Evolutionary conservation across 139 green algal genomes (phyloP).

Genomic region (Pseudopediastrum boryanum): DNA sequence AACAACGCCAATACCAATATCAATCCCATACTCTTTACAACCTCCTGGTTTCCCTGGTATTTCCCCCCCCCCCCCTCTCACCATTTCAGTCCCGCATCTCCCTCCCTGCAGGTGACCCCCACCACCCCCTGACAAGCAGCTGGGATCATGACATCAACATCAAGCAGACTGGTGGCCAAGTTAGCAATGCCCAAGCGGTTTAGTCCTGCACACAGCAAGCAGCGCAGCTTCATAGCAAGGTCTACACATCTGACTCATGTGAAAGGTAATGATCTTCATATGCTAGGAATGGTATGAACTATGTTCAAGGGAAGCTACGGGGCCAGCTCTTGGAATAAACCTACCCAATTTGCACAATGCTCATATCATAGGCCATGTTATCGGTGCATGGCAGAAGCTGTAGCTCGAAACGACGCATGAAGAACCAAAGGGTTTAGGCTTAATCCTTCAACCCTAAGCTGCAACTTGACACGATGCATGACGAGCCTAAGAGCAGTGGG

Average conservation of each 20-base stretch:
- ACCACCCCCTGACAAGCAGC: conserved; percentile 5
- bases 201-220: conserved; percentile 9
- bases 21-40: background rate
- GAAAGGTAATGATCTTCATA: background rate
- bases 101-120: background rate
- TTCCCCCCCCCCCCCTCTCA: background rate
- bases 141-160: conserved; percentile 31
- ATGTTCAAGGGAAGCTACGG: background rate
- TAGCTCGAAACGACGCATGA: no score
- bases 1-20: background rate
- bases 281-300: background rate
- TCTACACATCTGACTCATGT: background rate
- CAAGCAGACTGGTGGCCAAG: conserved; percentile 14
- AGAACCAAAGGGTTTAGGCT: no score
- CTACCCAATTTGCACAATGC: background rate
- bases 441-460: no score
- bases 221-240: background rate
- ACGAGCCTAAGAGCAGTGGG: no score
- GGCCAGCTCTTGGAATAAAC: background rate
- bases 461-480: no score
- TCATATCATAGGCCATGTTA: background rate
- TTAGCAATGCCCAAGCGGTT: background rate
- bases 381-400: no score
- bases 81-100: background rate
- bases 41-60: background rate